These are phyloP conservation scores for Hsuehochloa calcarea DNA, from an alignment of 176 grass and related monocot species.

Conservation along the genomic window DNA sequence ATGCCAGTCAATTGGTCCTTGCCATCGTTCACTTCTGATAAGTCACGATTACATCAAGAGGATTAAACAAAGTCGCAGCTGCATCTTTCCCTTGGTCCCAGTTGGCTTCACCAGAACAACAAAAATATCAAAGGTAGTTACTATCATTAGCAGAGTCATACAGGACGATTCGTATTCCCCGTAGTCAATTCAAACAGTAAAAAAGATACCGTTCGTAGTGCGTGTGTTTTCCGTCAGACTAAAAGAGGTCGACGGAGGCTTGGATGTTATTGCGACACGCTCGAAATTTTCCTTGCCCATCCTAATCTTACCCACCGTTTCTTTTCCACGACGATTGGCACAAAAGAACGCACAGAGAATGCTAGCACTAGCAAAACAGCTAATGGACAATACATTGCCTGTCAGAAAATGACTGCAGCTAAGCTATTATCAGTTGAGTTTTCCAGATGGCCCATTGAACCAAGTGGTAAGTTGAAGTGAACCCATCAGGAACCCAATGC, in stretches of 20 bases:
- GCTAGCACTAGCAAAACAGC: background rate
- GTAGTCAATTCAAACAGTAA: background rate
- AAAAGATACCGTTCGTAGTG: background rate
- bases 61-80: background rate
- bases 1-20: background rate
- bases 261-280: background rate
- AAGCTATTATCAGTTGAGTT: background rate
- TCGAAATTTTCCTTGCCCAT: background rate
- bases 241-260: background rate
- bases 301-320: background rate
- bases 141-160: background rate
- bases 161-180: background rate
- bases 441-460: background rate
- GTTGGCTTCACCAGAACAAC: background rate
- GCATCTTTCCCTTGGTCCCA: background rate
- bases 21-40: background rate
- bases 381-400: background rate
- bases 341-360: background rate
- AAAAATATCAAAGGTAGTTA: background rate
- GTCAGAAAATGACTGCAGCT: background rate
- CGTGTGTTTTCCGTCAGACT: background rate
- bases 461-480: slow-evolving; percentile 1
- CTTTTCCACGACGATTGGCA: background rate
- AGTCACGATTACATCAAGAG: background rate
- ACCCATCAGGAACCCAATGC: slow-evolving; percentile 25